Evolutionary conservation across 768 basidiomycete genomes (phyloP), one percentile per base, ranked within the genome.

Genomic region (Phaffia australis): DNA sequence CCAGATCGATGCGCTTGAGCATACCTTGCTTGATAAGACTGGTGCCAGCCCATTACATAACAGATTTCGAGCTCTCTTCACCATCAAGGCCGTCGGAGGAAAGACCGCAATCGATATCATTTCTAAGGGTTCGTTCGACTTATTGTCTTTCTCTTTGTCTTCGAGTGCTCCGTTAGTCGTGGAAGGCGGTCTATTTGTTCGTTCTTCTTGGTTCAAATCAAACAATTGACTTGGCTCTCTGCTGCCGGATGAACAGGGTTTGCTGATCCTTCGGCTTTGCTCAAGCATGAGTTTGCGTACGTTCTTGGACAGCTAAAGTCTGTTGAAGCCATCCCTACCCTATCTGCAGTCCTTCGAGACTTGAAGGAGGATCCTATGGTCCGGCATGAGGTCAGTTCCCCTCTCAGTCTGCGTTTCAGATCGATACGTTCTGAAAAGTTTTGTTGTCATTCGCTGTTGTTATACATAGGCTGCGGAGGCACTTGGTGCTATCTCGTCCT

Each of bases 251-350:
- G n/a, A n/a, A n/a, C 71, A 93, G 93, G 87, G 30, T 89, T 99
- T 74, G 76, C 78, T 46, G 93, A 97, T 75, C 81, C 84, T 6
- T 95, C 91, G 52, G 88, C 91, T 11, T 76, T 99, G 67, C 81
- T 99, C 42, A 97, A 97, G 73, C 95, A 99, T 75, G 95, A 99
- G 74, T 81, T 99, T 1, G 95, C 95, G 0, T 99, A 98, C 75
- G 93, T 91, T 73, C 82, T 99, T 3, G 95, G 95, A 0, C 95
- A 99, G 77, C 87, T 93, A 77, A 85, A 85, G 71, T 81, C 81
- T 42, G 72, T 79, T 0, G 79, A 80, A 2, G 95, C 94, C 0
- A 79, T 98, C 15, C 86, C 90, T 7, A 81, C 82, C 21, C 83
- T 99, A 5, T 87, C 89, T 74, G 76, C 79, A 2, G 88, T 93